A percentile compares a stretch with the other conserved stretches of the same genome.
Evolutionary conservation across 805 yeast species (phyloP).

Genomic region (Yarrowia porcina): DNA sequence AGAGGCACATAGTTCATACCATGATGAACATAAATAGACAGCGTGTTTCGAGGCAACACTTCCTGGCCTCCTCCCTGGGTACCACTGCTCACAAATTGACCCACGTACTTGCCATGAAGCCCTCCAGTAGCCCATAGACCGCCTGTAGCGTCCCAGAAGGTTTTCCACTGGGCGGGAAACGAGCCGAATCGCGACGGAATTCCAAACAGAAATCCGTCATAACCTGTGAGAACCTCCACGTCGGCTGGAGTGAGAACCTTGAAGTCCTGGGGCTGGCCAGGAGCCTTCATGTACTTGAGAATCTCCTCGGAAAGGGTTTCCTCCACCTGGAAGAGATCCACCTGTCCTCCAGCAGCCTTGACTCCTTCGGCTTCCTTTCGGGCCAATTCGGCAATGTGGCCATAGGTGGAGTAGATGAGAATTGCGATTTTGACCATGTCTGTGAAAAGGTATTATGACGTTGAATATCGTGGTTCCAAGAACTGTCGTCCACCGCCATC

Average conservation of each 20-base stretch:
- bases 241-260: constrained; percentile 59
- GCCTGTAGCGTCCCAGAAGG: no score
- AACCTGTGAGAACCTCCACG: constrained; percentile 52
- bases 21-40: constrained; percentile 70
- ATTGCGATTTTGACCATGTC: constrained; percentile 41
- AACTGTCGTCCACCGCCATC: no score
- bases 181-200: constrained; percentile 83
- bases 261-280: constrained; percentile 50
- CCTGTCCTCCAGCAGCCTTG: constrained; percentile 62
- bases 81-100: constrained; percentile 70
- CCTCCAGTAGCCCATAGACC: no score
- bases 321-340: constrained; percentile 68
- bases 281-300: constrained; percentile 54
- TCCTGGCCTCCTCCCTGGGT: constrained; percentile 84
- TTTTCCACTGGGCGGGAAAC: constrained; percentile 74
- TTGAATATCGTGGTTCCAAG: no score
- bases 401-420: constrained; percentile 71
- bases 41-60: constrained; percentile 57
- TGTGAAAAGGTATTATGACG: no score
- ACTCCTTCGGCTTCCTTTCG: constrained; percentile 65
- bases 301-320: constrained; percentile 68
- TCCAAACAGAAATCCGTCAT: constrained; percentile 83
- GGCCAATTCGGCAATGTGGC: constrained; percentile 70
- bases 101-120: constrained; percentile 76
- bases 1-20: constrained; percentile 78